These are phyloP conservation scores for Metroxylon sagu DNA, from an alignment of 176 grass and related monocot species.

Conservation along the genomic window DNA sequence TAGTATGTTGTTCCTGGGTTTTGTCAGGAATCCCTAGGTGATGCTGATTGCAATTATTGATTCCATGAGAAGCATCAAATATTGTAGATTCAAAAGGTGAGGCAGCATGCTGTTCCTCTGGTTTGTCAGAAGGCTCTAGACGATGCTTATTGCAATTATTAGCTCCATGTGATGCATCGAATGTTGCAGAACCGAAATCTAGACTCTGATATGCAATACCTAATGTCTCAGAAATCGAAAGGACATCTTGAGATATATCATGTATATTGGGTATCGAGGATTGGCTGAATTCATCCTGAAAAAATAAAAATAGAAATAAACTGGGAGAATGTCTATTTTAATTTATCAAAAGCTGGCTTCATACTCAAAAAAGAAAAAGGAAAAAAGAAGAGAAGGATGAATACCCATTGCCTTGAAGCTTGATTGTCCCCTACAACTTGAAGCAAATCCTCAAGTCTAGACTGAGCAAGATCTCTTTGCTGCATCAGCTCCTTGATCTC, in stretches of 20 bases:
- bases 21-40: too few relatives aligned
- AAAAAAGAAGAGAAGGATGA: not conserved
- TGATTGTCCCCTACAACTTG: constrained; percentile 36
- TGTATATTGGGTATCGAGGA: constrained; percentile 38
- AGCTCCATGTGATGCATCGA: constrained; percentile 32
- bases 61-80: too few relatives aligned
- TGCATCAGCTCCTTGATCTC: constrained; percentile 67
- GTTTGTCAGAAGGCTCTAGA: not conserved
- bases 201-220: constrained; percentile 40
- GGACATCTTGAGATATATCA: constrained; percentile 38
- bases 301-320: constrained; percentile 11
- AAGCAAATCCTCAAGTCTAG: constrained; percentile 63
- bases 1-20: too few relatives aligned
- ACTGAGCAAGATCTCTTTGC: constrained; percentile 63
- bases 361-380: too few relatives aligned
- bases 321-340: not conserved
- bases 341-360: too few relatives aligned
- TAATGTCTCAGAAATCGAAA: constrained; percentile 51
- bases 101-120: constrained; percentile 8
- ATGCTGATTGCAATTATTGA: too few relatives aligned
- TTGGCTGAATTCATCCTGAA: constrained; percentile 42
- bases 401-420: constrained; percentile 52
- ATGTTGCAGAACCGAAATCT: constrained; percentile 17
- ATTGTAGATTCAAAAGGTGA: too few relatives aligned
- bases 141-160: constrained; percentile 20